A percentile compares a stretch with the other conserved stretches of the same genome.
Evolutionary conservation across 1,284 basidiomycete genomes (phyloP).

Genomic region (Microbotryum intermedium): DNA sequence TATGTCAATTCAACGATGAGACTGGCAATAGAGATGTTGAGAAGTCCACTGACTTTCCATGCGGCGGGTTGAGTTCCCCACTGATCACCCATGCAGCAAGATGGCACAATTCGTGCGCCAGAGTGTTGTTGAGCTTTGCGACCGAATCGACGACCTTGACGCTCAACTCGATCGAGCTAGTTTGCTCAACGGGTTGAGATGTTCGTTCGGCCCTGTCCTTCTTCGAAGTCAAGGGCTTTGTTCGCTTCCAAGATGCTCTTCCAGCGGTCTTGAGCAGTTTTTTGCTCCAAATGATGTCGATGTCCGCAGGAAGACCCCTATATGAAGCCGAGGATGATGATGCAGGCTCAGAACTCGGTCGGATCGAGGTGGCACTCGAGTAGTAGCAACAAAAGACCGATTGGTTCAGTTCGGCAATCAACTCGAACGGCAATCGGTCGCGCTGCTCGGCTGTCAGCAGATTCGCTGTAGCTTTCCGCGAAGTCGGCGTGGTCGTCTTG

Average conservation of each 20-base stretch:
- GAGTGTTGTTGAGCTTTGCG: constrained; percentile 64
- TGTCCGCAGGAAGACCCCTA: constrained; percentile 48
- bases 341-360: constrained; percentile 28
- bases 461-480: background rate
- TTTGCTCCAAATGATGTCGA: constrained; percentile 63
- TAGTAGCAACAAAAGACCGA: constrained; percentile 13
- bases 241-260: constrained; percentile 54
- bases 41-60: constrained; percentile 35
- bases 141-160: constrained; percentile 66
- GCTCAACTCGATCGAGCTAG: constrained; percentile 55
- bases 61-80: constrained; percentile 53
- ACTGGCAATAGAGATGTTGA: background rate
- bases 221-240: constrained; percentile 31
- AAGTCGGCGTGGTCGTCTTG: background rate
- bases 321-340: constrained; percentile 29
- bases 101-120: constrained; percentile 82
- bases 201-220: background rate
- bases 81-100: constrained; percentile 72
- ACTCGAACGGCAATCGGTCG: constrained; percentile 2
- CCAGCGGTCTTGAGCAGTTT: constrained; percentile 66
- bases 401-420: constrained; percentile 20
- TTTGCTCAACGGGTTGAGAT: constrained; percentile 44
- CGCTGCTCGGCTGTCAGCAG: constrained; percentile 12
- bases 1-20: background rate
- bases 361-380: background rate